Conservation (phyloP, 176 grass and related monocot species). For the Hyparrhenia diplandra region DNA sequence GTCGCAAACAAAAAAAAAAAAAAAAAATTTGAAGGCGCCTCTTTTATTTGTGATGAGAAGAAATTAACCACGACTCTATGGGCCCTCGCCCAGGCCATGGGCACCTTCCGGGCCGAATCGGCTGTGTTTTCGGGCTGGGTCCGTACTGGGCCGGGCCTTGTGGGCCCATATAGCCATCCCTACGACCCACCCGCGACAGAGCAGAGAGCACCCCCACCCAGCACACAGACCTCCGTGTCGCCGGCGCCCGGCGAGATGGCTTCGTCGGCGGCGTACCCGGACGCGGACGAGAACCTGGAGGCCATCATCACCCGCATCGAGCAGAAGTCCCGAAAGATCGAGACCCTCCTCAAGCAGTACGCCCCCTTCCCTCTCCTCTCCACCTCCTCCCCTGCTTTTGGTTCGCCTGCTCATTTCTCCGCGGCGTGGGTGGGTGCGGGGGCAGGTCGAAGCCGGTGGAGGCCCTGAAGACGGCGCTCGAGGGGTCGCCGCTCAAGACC, state of each 20-base stretch:
- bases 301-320: slow-evolving; percentile 87
- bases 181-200: background rate
- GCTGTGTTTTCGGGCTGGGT: too few relatives aligned
- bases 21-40: too few relatives aligned
- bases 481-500: slow-evolving; percentile 86
- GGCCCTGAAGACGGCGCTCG: slow-evolving; percentile 90
- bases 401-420: background rate
- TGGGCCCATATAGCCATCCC: background rate
- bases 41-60: too few relatives aligned
- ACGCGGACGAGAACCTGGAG: slow-evolving; percentile 81
- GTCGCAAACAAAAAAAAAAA: too few relatives aligned
- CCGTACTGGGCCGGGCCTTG: too few relatives aligned
- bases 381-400: background rate
- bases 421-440: background rate
- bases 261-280: slow-evolving; percentile 47
- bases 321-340: slow-evolving; percentile 99
- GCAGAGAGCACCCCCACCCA: background rate
- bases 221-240: background rate
- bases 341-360: slow-evolving; percentile 94
- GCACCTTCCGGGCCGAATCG: too few relatives aligned
- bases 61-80: too few relatives aligned
- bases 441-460: slow-evolving; percentile 93
- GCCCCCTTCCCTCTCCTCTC: background rate
- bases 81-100: too few relatives aligned
- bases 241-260: slow-evolving; percentile 40